phyloP scores from a whole-genome alignment of 192 early-diverging fungal species.

The Podila clonocystis region DNA sequence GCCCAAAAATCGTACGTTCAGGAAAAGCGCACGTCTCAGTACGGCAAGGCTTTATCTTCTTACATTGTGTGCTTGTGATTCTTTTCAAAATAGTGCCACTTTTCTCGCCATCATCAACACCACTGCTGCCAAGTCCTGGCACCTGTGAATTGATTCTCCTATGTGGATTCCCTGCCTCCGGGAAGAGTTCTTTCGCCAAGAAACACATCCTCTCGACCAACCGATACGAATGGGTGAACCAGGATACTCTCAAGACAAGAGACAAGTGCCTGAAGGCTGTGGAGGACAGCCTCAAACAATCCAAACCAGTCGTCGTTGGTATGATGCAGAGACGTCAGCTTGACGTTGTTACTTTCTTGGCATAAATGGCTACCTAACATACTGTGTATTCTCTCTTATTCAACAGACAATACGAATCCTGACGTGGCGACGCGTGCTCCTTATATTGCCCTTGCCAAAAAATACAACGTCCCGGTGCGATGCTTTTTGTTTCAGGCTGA shows the following conservation, averaged over 20 bases:
- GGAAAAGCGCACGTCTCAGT: neutral
- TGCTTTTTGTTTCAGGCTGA: constrained; percentile 71
- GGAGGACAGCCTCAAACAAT: constrained; percentile 58
- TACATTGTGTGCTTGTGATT: constrained; percentile 5
- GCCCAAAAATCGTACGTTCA: constrained; percentile 39
- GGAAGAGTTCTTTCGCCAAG: constrained; percentile 81
- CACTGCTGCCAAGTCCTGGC: constrained; percentile 30
- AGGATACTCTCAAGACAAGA: constrained; percentile 80
- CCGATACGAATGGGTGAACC: constrained; percentile 76
- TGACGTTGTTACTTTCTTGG: neutral
- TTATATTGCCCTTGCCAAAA: constrained; percentile 74
- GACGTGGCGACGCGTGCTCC: constrained; percentile 62
- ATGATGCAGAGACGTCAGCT: constrained; percentile 6
- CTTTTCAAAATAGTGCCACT: constrained; percentile 31
- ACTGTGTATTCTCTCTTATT: neutral
- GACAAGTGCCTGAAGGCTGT: constrained; percentile 77
- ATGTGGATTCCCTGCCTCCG: constrained; percentile 86
- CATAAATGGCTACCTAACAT: neutral
- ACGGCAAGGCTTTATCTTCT: neutral
- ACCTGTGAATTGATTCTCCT: constrained; percentile 73
- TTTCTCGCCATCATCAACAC: constrained; percentile 45
- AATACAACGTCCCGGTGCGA: constrained; percentile 62
- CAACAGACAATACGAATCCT: constrained; percentile 84
- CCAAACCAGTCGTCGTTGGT: constrained; percentile 78
- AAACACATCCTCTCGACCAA: constrained; percentile 70